Evolutionary conservation across 2,329 filamentous ascomycete genomes (phyloP).

Genomic region (Trichoderma sp.): DNA sequence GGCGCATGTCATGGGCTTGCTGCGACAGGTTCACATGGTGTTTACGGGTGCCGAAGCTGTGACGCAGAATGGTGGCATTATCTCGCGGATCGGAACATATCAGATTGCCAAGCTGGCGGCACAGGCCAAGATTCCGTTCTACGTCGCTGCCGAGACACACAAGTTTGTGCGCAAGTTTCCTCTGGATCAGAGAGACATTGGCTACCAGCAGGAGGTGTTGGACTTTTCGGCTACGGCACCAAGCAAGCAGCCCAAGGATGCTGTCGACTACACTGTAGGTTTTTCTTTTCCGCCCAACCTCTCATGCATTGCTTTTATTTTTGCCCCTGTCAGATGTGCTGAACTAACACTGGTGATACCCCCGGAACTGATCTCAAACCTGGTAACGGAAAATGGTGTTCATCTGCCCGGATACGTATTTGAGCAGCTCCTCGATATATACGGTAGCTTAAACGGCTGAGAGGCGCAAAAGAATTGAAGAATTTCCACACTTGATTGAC

Average conservation of each 20-base stretch:
- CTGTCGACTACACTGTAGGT: constrained; percentile 71
- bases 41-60: constrained; percentile 79
- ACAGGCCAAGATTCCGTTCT: constrained; percentile 71
- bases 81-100: constrained; percentile 81
- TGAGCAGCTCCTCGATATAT: constrained; percentile 69
- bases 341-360: constrained; percentile 45
- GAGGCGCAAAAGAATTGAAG: neutral
- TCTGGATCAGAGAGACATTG: constrained; percentile 76
- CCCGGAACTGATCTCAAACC: constrained; percentile 67
- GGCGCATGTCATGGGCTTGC: constrained; percentile 68
- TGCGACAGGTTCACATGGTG: constrained; percentile 63
- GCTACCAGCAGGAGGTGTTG: constrained; percentile 74
- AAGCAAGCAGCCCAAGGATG: constrained; percentile 50
- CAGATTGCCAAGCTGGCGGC: constrained; percentile 84
- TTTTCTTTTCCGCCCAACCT: neutral
- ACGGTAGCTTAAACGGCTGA: constrained; percentile 45
- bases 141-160: constrained; percentile 92
- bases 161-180: constrained; percentile 93
- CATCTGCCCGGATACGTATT: constrained; percentile 70
- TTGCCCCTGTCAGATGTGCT: constrained; percentile 22
- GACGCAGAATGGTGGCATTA: constrained; percentile 90
- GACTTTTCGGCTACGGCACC: constrained; percentile 63
- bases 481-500: neutral
- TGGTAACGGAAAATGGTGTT: constrained; percentile 76
- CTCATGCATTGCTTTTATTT: neutral